A percentile compares a stretch with the other conserved stretches of the same genome.
These are phyloP conservation scores for Monilinia aucupariae DNA, from an alignment of 2,329 filamentous ascomycete species.

Conservation along the genomic window DNA sequence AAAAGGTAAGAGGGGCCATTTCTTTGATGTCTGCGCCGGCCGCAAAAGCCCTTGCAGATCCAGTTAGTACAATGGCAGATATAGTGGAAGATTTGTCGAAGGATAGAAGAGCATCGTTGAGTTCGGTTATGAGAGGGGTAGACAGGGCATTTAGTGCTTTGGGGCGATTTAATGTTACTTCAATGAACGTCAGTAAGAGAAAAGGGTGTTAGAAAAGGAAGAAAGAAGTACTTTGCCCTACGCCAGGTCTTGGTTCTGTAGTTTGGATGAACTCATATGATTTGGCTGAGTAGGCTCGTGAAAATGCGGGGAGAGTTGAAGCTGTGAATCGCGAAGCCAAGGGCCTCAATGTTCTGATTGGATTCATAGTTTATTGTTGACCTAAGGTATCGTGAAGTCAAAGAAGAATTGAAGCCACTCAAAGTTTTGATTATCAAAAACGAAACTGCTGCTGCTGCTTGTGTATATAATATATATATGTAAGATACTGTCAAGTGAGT, in stretches of 20 bases:
- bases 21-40: conserved; percentile 98
- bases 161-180: conserved; percentile 88
- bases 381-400: background rate
- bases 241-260: conserved; percentile 78
- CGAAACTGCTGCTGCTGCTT: too few relatives aligned
- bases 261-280: conserved; percentile 78
- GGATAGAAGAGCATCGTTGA: conserved; percentile 70
- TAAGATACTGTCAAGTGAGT: too few relatives aligned
- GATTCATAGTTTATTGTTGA: conserved; percentile 29
- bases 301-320: conserved; percentile 29
- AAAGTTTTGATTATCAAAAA: background rate
- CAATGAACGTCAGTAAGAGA: conserved; percentile 2
- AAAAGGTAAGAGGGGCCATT: conserved; percentile 90
- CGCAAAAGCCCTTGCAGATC: conserved; percentile 84
- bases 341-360: conserved; percentile 30
- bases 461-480: too few relatives aligned
- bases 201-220: background rate
- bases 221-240: conserved; percentile 67
- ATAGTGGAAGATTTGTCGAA: conserved; percentile 67
- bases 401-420: background rate
- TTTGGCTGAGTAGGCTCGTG: conserved; percentile 32
- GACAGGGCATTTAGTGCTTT: conserved; percentile 93
- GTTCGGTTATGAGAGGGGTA: conserved; percentile 83
- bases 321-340: conserved; percentile 32
- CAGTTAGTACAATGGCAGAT: conserved; percentile 77